Base-by-base conservation (phyloP, 768 basidiomycete species). In the Panaeolus cyanescens region DNA sequence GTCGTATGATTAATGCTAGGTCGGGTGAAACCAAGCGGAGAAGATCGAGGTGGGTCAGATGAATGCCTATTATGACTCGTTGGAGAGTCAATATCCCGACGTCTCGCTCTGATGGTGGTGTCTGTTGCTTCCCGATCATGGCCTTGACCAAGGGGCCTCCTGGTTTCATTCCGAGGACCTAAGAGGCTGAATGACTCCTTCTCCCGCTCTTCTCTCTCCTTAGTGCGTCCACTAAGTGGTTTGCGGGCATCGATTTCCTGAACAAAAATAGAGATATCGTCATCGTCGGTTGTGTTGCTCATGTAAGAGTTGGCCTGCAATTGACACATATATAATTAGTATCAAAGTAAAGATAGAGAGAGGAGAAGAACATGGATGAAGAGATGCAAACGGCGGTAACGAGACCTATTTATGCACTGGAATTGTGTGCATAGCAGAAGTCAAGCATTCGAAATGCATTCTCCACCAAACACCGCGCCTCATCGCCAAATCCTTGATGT, bases 191-290 rank as follows among this genome's bases (percentile, higher is more conserved):
- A 50, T 8, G 39, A 42, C 45, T 50, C 45, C 39, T 63, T 55
- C 34, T 63, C 67, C 36, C 61, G 22, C 58, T 66, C 64, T 59
- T 64, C 66, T 34, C 63, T 59, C 36, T 71, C 72, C 60, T 71
- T 76, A 58, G 61, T 67, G 30, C 79, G 71, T 31, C 83, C 80
- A 12, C 77, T 77, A 56, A 93, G 76, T 3, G 91, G 90, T 67
- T 86, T 87, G 25, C 89, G 80, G 25, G 83, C 76, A 65, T 91
- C 91, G 55, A 91, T 91, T 53, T 92, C 88, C 67, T 89, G 87
- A 39, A 93, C 88, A 66, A 92, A 93, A 12, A 82, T 77, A 4
- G 90, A 91, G 30, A 93, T 85, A 55, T 92, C 91, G 64, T 91
- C 90, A 65, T 92, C 89, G 63, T 92, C 89, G 5, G 84, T 83